Evolutionary conservation across 495 filamentous ascomycete species (phyloP).

Genomic region (Chaetomium tenue): DNA sequence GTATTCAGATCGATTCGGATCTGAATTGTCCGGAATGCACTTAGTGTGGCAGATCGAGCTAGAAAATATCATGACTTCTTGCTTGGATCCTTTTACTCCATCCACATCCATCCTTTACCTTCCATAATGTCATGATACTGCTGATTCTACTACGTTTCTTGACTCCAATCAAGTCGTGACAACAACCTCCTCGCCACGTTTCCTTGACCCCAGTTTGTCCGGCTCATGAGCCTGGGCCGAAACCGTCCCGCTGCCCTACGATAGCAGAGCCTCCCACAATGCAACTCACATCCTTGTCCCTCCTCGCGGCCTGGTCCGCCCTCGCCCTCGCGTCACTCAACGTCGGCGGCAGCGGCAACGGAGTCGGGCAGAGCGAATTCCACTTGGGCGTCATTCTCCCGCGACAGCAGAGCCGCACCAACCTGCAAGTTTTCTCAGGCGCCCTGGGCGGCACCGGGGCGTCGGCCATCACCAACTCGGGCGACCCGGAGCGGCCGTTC

Average conservation of each 20-base stretch:
- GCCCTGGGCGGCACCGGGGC: slow-evolving; percentile 29
- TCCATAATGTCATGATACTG: not conserved
- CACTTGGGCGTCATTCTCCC: slow-evolving; percentile 24
- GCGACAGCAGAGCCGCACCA: slow-evolving; percentile 23
- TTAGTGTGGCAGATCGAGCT: slow-evolving; percentile 11
- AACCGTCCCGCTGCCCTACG: not conserved
- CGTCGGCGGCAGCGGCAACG: slow-evolving; percentile 7
- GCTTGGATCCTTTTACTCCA: not conserved
- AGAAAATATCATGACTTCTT: not conserved
- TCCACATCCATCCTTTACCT: too few relatives aligned
- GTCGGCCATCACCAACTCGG: slow-evolving; percentile 38
- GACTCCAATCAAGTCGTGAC: not conserved
- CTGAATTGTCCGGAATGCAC: not conserved
- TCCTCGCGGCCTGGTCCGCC: slow-evolving; percentile 17
- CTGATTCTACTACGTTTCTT: not conserved
- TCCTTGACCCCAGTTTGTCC: not conserved
- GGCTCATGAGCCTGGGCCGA: not conserved
- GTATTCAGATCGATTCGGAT: not conserved
- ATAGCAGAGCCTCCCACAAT: not conserved
- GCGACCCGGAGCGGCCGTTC: slow-evolving; percentile 43
- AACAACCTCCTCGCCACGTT: not conserved
- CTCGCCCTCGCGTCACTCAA: slow-evolving; percentile 17
- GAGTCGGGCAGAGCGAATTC: slow-evolving; percentile 25
- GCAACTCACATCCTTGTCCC: slow-evolving; percentile 2
- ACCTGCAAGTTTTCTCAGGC: slow-evolving; percentile 32